These are phyloP conservation scores for Ustilago tritici DNA, from an alignment of 1,284 basidiomycete genomes.

Conservation along the genomic window DNA sequence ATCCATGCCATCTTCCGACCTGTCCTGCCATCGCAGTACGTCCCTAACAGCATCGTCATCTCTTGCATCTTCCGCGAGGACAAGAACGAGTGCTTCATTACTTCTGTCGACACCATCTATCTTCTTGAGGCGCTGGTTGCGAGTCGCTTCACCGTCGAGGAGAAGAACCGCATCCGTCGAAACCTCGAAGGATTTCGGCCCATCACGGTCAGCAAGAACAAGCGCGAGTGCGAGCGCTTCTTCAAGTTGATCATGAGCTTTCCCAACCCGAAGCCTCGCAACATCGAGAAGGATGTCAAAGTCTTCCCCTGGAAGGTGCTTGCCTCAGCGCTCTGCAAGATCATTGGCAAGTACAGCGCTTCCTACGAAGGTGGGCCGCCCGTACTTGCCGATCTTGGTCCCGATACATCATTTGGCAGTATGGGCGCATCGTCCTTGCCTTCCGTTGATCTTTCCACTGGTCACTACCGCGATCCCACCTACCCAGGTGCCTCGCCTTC, in stretches of 20 bases:
- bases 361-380: constrained; percentile 44
- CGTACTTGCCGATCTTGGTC: constrained; percentile 34
- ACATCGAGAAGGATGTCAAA: constrained; percentile 98
- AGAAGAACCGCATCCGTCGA: constrained; percentile 94
- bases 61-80: constrained; percentile 91
- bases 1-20: constrained; percentile 73
- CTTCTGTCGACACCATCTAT: constrained; percentile 94
- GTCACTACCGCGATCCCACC: constrained; percentile 39
- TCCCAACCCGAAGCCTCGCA: constrained; percentile 89
- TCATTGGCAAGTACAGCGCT: constrained; percentile 84
- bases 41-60: constrained; percentile 72
- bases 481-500: constrained; percentile 35
- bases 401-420: constrained; percentile 28
- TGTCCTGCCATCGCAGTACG: constrained; percentile 70
- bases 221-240: constrained; percentile 81
- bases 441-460: constrained; percentile 42
- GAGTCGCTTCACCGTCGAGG: constrained; percentile 87
- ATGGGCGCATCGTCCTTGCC: constrained; percentile 21
- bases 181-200: constrained; percentile 93
- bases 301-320: constrained; percentile 93
- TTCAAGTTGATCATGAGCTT: constrained; percentile 97
- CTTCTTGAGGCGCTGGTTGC: constrained; percentile 88
- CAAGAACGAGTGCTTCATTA: constrained; percentile 82
- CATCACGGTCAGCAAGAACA: constrained; percentile 88
- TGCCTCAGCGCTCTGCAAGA: constrained; percentile 85